phyloP scores from a whole-genome alignment of 139 green algal species.

The Micractinium sp. region DNA sequence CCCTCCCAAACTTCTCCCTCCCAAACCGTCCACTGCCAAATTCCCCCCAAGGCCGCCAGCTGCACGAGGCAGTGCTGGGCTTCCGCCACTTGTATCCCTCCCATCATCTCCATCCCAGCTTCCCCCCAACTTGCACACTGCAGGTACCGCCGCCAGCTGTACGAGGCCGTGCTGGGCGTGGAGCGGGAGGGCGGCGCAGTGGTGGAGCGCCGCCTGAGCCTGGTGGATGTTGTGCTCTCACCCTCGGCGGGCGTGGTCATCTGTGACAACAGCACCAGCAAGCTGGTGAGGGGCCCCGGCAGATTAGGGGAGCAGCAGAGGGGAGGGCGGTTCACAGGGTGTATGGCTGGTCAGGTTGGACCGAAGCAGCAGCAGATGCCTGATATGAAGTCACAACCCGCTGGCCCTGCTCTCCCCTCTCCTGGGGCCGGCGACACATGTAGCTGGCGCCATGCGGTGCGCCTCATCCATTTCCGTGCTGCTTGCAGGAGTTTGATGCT shows the following conservation, averaged over 20 bases:
- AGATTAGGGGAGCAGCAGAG: background rate
- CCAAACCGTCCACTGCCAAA: too few species aligned
- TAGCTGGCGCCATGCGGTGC: too few species aligned
- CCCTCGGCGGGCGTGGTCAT: constrained; percentile 35
- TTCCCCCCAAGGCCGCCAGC: too few species aligned
- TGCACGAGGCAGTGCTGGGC: too few species aligned
- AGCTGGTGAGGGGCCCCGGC: constrained; percentile 1
- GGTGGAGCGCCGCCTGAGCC: constrained; percentile 40
- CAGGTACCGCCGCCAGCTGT: constrained; percentile 35
- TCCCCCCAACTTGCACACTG: background rate
- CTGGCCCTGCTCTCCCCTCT: too few species aligned
- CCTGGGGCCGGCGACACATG: too few species aligned
- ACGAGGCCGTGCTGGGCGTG: constrained; percentile 48
- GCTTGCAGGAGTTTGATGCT: constrained; percentile 26
- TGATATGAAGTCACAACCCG: background rate
- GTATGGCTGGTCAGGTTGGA: too few species aligned
- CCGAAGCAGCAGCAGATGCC: background rate
- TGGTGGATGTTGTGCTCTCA: constrained; percentile 47
- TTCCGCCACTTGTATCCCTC: too few species aligned
- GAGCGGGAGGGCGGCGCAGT: constrained; percentile 39
- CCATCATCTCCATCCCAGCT: background rate
- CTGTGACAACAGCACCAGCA: constrained; percentile 21
- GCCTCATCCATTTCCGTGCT: background rate
- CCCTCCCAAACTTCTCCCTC: too few species aligned
- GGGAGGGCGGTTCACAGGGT: too few species aligned